Base-by-base conservation (phyloP, 2,329 filamentous ascomycete species). In the Dissoconium aciculare region DNA sequence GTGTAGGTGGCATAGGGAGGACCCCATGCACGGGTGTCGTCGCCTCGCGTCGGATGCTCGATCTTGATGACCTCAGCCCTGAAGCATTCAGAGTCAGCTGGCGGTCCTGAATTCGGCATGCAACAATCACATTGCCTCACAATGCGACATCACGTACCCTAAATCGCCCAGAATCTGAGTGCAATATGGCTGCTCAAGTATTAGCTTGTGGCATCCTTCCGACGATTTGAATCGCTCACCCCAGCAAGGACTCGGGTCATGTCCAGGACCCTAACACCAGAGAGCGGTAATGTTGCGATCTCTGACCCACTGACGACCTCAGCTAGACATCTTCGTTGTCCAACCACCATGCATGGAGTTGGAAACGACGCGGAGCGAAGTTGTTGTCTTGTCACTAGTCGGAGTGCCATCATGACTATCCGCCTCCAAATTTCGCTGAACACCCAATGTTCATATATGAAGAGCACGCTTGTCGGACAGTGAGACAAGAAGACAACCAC, bases 51-150 rank as follows among this genome's bases (percentile, higher is more conserved):
- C 3, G 89, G 89, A 56, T 98, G 89, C 57, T 98, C 89, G 38
- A 98, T 71, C 58, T 98, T 98, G 59, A 98, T 93, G 17, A 98
- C 75, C 54, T 98, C 87, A 42, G 89, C 89, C 41, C 84, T 91
- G 45, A 17, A 8, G 17, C 12, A 17, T 30, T 15, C 34, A 39
- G 19, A 38, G 37, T 27, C 36, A 32, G 26, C 16, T 35, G 39
- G 40, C 37, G 43, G 37, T 49, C 48, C 45, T 44, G 40, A 50
- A 55, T 46, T 40, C 39, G n/a, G n/a, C n/a, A n/a, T n/a, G n/a
- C n/a, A n/a, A n/a, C n/a, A n/a, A n/a, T n/a, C n/a, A n/a, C n/a
- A n/a, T n/a, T n/a, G n/a, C n/a, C n/a, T n/a, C n/a, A n/a, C n/a
- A n/a, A n/a, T n/a, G n/a, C n/a, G n/a, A n/a, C n/a, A n/a, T n/a